A percentile compares a stretch with the other conserved stretches of the same genome.
These are phyloP conservation scores for Pinus tabuliformis DNA, from an alignment of 75 land plant genomes.

Conservation along the genomic window DNA sequence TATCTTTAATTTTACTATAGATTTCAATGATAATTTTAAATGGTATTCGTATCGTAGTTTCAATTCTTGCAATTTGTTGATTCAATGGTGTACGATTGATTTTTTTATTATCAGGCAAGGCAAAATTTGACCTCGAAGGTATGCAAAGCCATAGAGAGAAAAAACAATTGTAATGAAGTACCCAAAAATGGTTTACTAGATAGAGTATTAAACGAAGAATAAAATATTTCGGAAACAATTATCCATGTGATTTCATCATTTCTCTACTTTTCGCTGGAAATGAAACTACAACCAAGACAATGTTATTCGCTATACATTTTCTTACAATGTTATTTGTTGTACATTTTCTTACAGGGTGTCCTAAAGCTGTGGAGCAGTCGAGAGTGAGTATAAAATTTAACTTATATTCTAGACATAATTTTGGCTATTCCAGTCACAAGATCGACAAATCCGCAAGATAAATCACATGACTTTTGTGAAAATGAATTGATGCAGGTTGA, in stretches of 20 bases:
- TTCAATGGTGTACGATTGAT: neutral
- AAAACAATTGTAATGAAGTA: neutral
- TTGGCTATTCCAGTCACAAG: neutral
- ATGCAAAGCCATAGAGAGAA: neutral
- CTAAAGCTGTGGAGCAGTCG: slow-evolving; percentile 41
- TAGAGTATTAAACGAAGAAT: slow-evolving; percentile 34
- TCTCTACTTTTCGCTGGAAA: slow-evolving; percentile 61
- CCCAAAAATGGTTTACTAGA: slow-evolving; percentile 27
- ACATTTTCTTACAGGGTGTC: slow-evolving; percentile 39
- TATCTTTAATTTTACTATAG: too few species aligned
- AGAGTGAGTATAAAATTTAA: slow-evolving; percentile 11
- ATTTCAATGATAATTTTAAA: too few species aligned
- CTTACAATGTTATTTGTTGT: too few species aligned
- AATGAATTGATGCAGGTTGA: slow-evolving; percentile 32
- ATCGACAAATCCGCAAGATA: neutral
- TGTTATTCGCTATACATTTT: too few species aligned
- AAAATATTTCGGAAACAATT: slow-evolving; percentile 31
- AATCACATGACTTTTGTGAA: neutral
- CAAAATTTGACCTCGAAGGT: neutral
- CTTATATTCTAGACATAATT: neutral
- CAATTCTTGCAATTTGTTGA: neutral
- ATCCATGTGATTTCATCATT: slow-evolving; percentile 51
- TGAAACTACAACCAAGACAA: slow-evolving; percentile 52
- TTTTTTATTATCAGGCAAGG: neutral
- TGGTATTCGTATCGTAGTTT: too few species aligned